Conservation (phyloP, 2,329 filamentous ascomycete species). For the Exophiala dermatitidis region DNA sequence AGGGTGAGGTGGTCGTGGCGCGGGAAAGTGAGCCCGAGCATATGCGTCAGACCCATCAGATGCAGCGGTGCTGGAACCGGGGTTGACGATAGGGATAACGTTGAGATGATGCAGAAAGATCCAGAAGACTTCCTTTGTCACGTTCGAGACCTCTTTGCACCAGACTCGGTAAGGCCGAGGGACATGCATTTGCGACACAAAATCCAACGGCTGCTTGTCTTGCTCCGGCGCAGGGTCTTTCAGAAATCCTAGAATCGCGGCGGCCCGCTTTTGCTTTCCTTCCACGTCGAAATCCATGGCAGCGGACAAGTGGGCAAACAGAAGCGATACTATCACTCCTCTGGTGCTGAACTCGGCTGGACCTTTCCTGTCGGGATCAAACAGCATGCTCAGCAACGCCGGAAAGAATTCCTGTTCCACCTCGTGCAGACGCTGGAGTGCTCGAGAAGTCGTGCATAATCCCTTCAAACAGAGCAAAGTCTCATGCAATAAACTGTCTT, state of each 20-base stretch:
- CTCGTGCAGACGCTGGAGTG: slow-evolving; percentile 69
- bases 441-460: slow-evolving; percentile 82
- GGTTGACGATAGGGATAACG: slow-evolving; percentile 57
- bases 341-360: slow-evolving; percentile 94
- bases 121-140: slow-evolving; percentile 98
- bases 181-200: slow-evolving; percentile 82
- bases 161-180: slow-evolving; percentile 85
- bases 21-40: slow-evolving; percentile 65
- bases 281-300: slow-evolving; percentile 46
- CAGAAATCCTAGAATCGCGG: slow-evolving; percentile 69
- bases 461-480: slow-evolving; percentile 88
- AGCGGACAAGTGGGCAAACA: slow-evolving; percentile 75
- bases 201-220: slow-evolving; percentile 67
- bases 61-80: no score
- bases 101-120: slow-evolving; percentile 96
- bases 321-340: slow-evolving; percentile 76
- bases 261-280: slow-evolving; percentile 62
- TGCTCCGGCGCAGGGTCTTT: slow-evolving; percentile 71
- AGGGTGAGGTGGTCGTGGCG: slow-evolving; percentile 79
- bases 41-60: slow-evolving; percentile 31
- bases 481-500: slow-evolving; percentile 87
- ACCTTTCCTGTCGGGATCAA: slow-evolving; percentile 96
- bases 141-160: slow-evolving; percentile 85
- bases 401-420: slow-evolving; percentile 80
- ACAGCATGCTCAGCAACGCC: slow-evolving; percentile 77